Conservation (phyloP, 768 basidiomycete species). For the Leccinellum luteum region DNA sequence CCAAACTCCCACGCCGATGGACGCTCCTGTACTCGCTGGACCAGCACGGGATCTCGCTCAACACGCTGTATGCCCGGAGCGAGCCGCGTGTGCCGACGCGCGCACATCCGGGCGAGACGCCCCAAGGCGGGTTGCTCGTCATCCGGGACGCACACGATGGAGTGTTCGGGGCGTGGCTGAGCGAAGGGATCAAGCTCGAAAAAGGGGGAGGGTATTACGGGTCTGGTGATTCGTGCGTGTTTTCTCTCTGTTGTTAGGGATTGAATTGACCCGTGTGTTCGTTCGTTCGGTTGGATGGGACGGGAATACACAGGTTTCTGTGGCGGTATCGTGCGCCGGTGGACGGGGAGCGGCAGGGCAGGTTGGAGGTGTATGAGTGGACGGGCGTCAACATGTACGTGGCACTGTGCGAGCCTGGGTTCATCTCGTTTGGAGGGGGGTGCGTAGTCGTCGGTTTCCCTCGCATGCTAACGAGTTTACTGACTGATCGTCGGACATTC, state of each 20-base stretch:
- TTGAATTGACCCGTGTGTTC: neutral
- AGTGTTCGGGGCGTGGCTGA: conserved; percentile 76
- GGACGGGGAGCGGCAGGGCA: conserved; percentile 20
- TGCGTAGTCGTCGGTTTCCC: conserved; percentile 36
- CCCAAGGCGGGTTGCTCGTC: conserved; percentile 55
- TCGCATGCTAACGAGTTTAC: neutral
- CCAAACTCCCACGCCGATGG: too few species aligned
- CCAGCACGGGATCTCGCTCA: conserved; percentile 91
- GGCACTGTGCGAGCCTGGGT: conserved; percentile 76
- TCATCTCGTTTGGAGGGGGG: too few species aligned
- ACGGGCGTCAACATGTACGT: conserved; percentile 93
- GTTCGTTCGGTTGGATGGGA: neutral
- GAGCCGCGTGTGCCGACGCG: conserved; percentile 35
- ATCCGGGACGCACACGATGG: conserved; percentile 65
- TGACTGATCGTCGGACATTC: neutral
- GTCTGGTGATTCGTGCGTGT: conserved; percentile 76
- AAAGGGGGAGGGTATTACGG: conserved; percentile 74
- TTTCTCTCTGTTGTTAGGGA: neutral
- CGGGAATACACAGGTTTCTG: conserved; percentile 43
- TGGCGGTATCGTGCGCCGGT: conserved; percentile 54
- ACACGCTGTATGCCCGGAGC: conserved; percentile 77
- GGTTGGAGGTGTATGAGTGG: conserved; percentile 69
- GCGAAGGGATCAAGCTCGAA: conserved; percentile 58
- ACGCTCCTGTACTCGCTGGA: conserved; percentile 85
- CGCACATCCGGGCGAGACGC: conserved; percentile 20